Evolutionary conservation across 768 basidiomycete species (phyloP).

Genomic region (Phlebiopsis flavidoalba): DNA sequence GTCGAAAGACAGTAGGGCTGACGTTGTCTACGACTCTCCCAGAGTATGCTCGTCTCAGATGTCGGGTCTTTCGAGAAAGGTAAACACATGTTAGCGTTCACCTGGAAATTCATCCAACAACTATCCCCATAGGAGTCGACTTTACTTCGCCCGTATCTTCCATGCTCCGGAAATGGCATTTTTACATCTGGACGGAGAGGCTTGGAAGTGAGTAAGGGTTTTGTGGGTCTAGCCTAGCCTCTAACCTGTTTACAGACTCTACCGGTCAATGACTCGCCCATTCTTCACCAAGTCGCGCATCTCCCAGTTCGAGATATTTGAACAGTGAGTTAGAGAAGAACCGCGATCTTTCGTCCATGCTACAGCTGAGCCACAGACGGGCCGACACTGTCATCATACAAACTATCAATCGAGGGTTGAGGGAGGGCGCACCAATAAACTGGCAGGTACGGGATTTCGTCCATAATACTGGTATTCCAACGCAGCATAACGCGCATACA

Average conservation of each 20-base stretch:
- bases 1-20: background rate
- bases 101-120: no score
- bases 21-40: no score
- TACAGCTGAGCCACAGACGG: background rate
- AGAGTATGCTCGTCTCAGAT: conserved; percentile 34
- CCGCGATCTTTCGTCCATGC: background rate
- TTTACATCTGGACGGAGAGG: conserved; percentile 38
- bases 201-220: conserved; percentile 32
- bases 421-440: conserved; percentile 38
- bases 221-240: no score
- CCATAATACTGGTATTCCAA: conserved; percentile 3
- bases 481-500: conserved; percentile 5
- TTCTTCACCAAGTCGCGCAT: conserved; percentile 37
- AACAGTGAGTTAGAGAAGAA: conserved; percentile 14
- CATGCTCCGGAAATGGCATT: conserved; percentile 31
- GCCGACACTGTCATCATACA: conserved; percentile 28
- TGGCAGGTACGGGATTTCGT: conserved; percentile 27
- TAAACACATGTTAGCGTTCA: no score
- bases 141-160: conserved; percentile 12
- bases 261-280: conserved; percentile 37
- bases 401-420: no score
- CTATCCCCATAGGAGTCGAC: conserved; percentile 14
- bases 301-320: conserved; percentile 36
- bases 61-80: conserved; percentile 34
- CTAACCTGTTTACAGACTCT: conserved; percentile 28